Conservation (phyloP, 257 asterid genomes). For the Nicotiana benthamiana region DNA sequence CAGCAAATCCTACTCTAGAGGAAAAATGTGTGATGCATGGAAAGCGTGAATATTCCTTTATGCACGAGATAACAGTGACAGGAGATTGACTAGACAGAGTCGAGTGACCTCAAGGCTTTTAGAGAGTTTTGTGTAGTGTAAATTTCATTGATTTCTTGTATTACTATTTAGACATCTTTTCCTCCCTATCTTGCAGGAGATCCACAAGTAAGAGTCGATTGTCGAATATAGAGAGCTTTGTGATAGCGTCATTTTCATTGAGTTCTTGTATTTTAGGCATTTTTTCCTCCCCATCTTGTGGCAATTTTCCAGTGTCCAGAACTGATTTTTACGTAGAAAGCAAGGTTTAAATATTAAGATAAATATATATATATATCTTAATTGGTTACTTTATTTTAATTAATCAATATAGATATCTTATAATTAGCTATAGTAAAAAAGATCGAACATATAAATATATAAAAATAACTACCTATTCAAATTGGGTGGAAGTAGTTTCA, state of each 20-base stretch:
- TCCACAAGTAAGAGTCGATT: neutral
- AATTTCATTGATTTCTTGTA: neutral
- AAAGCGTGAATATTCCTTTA: neutral
- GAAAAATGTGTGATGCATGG: neutral
- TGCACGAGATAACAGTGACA: neutral
- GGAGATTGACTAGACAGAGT: neutral
- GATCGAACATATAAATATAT: no score
- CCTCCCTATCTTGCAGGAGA: neutral
- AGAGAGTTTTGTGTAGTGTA: neutral
- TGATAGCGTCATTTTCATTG: neutral
- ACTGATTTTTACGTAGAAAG: neutral
- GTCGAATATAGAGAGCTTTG: neutral
- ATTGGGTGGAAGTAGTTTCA: no score
- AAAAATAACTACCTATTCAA: no score
- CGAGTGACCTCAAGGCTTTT: neutral
- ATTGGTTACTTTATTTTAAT: no score
- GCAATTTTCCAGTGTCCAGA: neutral
- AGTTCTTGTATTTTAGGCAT: neutral
- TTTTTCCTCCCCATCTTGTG: neutral
- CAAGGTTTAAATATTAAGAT: no score
- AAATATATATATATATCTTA: no score
- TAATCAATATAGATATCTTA: no score
- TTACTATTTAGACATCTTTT: neutral
- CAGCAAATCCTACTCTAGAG: constrained; percentile 16
- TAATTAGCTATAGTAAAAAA: no score